Percentiles rank a stretch among this genome's conserved stretches.
phyloP scores from a whole-genome alignment of 495 filamentous ascomycete genomes.

The Neurospora sublineolata region DNA sequence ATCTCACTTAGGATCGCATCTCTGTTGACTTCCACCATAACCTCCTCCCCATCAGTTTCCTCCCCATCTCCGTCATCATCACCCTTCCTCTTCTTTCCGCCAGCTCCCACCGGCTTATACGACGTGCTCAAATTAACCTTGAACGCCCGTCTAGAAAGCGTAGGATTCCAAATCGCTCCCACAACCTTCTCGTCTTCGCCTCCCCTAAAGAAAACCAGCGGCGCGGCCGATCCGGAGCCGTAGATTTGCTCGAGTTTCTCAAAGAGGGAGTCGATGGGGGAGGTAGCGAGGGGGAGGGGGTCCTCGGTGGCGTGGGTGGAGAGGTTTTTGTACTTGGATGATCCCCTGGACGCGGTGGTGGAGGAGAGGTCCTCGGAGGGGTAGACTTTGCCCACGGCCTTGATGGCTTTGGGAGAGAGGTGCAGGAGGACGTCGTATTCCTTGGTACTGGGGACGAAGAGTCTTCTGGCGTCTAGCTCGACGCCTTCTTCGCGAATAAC shows the following conservation, averaged over 20 bases:
- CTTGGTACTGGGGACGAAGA: constrained; percentile 57
- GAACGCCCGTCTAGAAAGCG: constrained; percentile 40
- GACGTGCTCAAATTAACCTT: constrained; percentile 59
- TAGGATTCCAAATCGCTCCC: constrained; percentile 75
- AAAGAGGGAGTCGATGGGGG: constrained; percentile 42
- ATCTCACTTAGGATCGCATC: constrained; percentile 73
- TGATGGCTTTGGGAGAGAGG: constrained; percentile 43
- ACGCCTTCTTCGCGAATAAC: constrained; percentile 45
- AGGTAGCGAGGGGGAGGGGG: constrained; percentile 31
- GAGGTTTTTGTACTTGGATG: constrained; percentile 60
- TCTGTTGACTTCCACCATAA: constrained; percentile 54
- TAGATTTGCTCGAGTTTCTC: constrained; percentile 38
- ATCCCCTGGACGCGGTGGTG: too few species aligned
- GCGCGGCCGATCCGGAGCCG: constrained; percentile 42
- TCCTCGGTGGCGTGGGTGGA: constrained; percentile 26
- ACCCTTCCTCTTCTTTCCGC: not conserved
- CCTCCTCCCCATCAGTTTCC: constrained; percentile 16
- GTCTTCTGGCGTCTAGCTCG: constrained; percentile 42
- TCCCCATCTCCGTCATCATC: constrained; percentile 8
- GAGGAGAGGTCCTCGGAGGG: constrained; percentile 10
- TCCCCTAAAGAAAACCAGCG: constrained; percentile 65
- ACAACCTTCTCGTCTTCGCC: constrained; percentile 45
- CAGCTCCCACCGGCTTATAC: constrained; percentile 38
- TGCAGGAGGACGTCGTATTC: constrained; percentile 83
- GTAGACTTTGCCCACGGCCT: constrained; percentile 15